Base-by-base conservation (phyloP, 108 stramenopile genomes). In the Mayamaea pseudoterrestris region DNA sequence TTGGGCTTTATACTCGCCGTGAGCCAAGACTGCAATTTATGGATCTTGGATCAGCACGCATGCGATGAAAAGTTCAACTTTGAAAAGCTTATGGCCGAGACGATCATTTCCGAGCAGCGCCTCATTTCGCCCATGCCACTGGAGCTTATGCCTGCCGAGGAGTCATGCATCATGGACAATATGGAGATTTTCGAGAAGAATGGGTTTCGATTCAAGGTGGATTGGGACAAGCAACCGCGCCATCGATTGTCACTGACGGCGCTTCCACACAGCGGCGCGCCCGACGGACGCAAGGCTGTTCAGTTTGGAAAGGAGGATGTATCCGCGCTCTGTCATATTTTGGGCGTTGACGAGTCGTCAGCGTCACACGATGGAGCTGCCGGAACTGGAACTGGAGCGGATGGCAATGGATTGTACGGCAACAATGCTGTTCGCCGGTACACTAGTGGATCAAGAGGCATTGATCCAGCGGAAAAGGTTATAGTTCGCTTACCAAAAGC, bases 21-120 rank as follows among this genome's bases (percentile, higher is more conserved):
- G 14, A 69, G 86, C 47, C 57, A 65, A 17, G 75, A 73, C 22
- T 61, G 83, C 44, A 68, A 94, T 42, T 76, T 97, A 2, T 97
- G 93, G 84, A 94, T 97, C 23, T 54, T 97, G 25, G 96, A 95
- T 53, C 96, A 97, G 63, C 94, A 97, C 58, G 94, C 93, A 16
- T 80, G 83, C 54, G 89, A 85, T 41, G 89, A 90, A 54, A 80
- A 71, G 47, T 75, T 61, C 55, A 82, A 90, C 46, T 90, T 83
- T 50, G 88, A 90, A 45, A 50, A 62, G 1, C 61, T 93, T 5
- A 65, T 66, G 42, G 62, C 60, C 17, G 65, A 74, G 26, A 88
- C 90, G 5, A 52, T 67, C n/a, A 70, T 93, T 29, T 80, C 83
- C 53, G 76, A 85, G 39, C 90, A 93, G 47, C 73, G 59, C 32